phyloP scores from a whole-genome alignment of 257 asterid genomes.

The Salvia splendens region DNA sequence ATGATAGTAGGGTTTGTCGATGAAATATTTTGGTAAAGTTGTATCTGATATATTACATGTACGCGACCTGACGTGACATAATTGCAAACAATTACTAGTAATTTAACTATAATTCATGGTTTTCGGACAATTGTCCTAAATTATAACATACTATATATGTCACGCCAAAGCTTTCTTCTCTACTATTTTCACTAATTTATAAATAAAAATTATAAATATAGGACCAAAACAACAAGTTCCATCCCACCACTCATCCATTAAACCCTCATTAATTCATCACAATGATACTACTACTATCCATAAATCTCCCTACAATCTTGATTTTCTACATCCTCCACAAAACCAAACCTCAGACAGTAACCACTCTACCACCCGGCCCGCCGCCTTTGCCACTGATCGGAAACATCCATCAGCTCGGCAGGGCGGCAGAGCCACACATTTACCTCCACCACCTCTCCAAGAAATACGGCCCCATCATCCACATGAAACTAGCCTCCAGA shows the following conservation, averaged over 20 bases:
- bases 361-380: constrained; percentile 32
- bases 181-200: no score
- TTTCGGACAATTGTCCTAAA: no score
- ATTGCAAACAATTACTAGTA: no score
- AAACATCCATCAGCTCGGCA: constrained; percentile 28
- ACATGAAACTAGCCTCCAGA: not conserved
- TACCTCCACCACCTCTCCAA: constrained; percentile 26
- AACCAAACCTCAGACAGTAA: not conserved
- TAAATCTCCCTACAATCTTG: constrained; percentile 16
- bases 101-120: no score
- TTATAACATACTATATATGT: no score
- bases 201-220: no score
- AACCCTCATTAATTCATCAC: not conserved
- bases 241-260: not conserved
- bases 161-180: no score
- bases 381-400: constrained; percentile 32
- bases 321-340: not conserved
- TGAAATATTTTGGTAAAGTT: no score
- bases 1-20: no score
- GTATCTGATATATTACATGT: no score
- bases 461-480: constrained; percentile 30
- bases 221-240: no score
- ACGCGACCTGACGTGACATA: no score
- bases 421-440: not conserved
- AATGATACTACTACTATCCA: constrained; percentile 6